Base-by-base conservation (phyloP, 2,329 filamentous ascomycete genomes). In the Colletotrichum aenigma region DNA sequence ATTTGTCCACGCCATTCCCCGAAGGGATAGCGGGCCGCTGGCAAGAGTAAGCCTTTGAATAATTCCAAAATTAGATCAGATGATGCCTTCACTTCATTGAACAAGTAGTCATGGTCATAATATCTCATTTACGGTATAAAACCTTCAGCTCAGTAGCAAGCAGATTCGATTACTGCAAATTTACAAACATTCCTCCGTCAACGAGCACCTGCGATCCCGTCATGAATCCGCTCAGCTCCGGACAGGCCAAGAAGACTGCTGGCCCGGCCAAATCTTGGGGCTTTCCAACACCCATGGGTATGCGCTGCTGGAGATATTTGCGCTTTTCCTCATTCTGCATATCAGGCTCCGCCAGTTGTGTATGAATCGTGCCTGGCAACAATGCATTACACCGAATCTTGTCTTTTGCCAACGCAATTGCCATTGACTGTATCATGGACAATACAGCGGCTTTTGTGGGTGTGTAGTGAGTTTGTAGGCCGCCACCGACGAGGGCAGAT, bases 151-250 rank as follows among this genome's bases (percentile, higher is more conserved):
- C n/a, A 4, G 43, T 7, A 18, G n/a, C 43, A 4, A 21, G n/a
- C 1, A 52, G 1, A 24, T 52, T 52, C n/a, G 30, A 60, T 75
- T 83, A 93, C 80, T 94, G 93, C 77, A 95, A 84, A 83, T 95
- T 94, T 7, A 95, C 93, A 85, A 93, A 95, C 73, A 94, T 83
- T 0, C 93, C 94, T 12, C 94, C 94, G 84, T 95, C 94, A 12
- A 95, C 94, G 55, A 95, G 83, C 70, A 95, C 79, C 82, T 94
- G 92, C 12, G 93, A 90, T 0, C 93, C 93, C 75, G 90, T 94
- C 77, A 94, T 90, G 85, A 92, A 94, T 38, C 87, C 86, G 81
- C 91, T 93, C 84, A 95, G 83, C 77, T 89, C 90, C 72, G 90
- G 91, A 79, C 91, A 91, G 3, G 90, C 93, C 81, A 95, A 85